Evolutionary conservation across 768 basidiomycete genomes (phyloP), one percentile per base, ranked within the genome.

Genomic region (Cystoderma amianthinum): DNA sequence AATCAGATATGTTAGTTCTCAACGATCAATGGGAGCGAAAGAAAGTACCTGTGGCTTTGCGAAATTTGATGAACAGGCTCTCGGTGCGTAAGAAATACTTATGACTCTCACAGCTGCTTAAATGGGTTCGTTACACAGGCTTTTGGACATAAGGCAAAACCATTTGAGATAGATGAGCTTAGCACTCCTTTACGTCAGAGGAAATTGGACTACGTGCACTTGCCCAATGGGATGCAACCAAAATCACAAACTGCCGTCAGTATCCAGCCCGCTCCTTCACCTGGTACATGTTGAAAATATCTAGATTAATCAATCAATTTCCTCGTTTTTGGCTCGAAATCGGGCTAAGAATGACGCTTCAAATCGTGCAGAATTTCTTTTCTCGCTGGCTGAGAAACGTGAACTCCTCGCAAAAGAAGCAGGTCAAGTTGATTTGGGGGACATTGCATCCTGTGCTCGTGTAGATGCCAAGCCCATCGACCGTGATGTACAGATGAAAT

Each of bases 401-500:
- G 65, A 62, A 36, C 65, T 65, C 18, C 49, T 72, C 5, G 56
- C 60, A 28, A 63, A 62, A 16, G 57, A 58, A 11, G 61, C 55
- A 17, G 48, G 45, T 7, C 38, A 40, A 3, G 34, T 36, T 17
- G 36, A 43, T 2, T 46, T 47, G 10, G 49, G 38, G 20, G 41
- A 46, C 3, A 48, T 58, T 5, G 50, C 68, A 2, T 83, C 85
- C 2, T 90, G 86, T 49, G 87, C 87, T 10, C 77, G 87, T 6
- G 74, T 76, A 2, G 83, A 88, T 44, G 81, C 85, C 24, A 85
- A 78, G 53, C 63, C 71, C 0, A 60, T 86, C 22, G 76, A 90
- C 56, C 67, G 88, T 28, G 83, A 87, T 42, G 63, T 76, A 1
- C 88, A 90, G 52, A 87, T 90, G 70, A 85, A 85, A 56, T 90